Conservation (phyloP, 2,329 filamentous ascomycete genomes). For the Pseudocercospora vitis region DNA sequence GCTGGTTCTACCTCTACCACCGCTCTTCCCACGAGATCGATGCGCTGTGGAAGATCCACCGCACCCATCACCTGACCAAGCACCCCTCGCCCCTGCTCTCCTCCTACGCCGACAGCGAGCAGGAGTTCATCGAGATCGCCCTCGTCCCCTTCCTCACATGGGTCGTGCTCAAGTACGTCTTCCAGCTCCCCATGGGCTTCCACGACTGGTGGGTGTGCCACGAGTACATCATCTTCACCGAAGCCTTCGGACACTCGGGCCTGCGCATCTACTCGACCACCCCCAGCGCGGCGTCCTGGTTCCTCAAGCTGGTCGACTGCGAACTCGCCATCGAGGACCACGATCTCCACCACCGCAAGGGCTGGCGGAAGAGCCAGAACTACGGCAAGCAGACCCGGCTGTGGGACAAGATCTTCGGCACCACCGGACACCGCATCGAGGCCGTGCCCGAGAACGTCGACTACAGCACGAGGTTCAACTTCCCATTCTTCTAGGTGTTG, state of each 20-base stretch:
- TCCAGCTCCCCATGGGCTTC: slow-evolving; percentile 48
- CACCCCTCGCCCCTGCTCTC: slow-evolving; percentile 47
- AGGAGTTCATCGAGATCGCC: slow-evolving; percentile 47
- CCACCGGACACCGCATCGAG: slow-evolving; percentile 39
- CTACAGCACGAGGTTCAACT: slow-evolving; percentile 13
- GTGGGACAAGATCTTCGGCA: slow-evolving; percentile 40
- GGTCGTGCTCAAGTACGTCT: slow-evolving; percentile 37
- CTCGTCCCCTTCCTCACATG: slow-evolving; percentile 46
- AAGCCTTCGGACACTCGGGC: slow-evolving; percentile 44
- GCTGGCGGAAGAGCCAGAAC: slow-evolving; percentile 43
- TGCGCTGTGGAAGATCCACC: slow-evolving; percentile 47
- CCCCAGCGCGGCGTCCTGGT: slow-evolving; percentile 39
- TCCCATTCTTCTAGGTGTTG: slow-evolving; percentile 17
- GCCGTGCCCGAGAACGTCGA: slow-evolving; percentile 22
- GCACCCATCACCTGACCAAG: slow-evolving; percentile 50
- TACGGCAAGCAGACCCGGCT: slow-evolving; percentile 42
- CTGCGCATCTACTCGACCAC: slow-evolving; percentile 41
- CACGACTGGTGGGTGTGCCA: slow-evolving; percentile 52
- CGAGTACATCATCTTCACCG: slow-evolving; percentile 46
- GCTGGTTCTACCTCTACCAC: slow-evolving; percentile 50
- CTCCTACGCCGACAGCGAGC: slow-evolving; percentile 46
- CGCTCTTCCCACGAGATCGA: slow-evolving; percentile 46
- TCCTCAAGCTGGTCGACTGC: slow-evolving; percentile 37
- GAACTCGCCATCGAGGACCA: slow-evolving; percentile 49
- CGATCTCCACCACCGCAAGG: slow-evolving; percentile 43